Evolutionary conservation across 164 flowering plant species (phyloP), one percentile per base, ranked within the genome.

Genomic region (Aristolochia californica): DNA sequence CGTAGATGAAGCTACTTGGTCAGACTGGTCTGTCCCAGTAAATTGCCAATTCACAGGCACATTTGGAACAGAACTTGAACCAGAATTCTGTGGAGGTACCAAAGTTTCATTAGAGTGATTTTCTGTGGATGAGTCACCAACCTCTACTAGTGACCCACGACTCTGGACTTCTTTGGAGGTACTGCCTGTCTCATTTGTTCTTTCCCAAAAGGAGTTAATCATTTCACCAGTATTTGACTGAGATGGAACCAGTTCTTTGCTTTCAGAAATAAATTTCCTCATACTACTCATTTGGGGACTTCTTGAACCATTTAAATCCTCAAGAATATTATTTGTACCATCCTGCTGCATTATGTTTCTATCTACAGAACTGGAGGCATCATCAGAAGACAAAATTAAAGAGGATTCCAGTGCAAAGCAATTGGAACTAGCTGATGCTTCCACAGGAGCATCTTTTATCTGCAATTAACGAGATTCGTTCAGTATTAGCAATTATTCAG

Each of bases 381-480:
- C 45, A 55, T 59, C 73, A 11, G 72, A 17, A 40, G 62, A 59
- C 26, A 62, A 48, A 26, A 64, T 14, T 18, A 61, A 55, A 48
- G 62, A 58, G 44, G 69, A 51, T 18, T 65, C 74, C 66, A 66
- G 68, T 24, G 30, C 28, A 28, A 66, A 58, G 44, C 64, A 62
- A 38, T 54, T 67, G 40, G 62, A 45, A 52, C 64, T 62, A 65
- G 44, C 53, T 57, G 45, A 60, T 53, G 53, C 64, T 48, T 62
- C 75, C 38, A 65, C 51, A 66, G 79, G 59, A 64, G 56, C 67
- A 21, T 67, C 69, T 53, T 62, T 51, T 57, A 51, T 43, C 50
- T 66, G 71, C 57, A 60, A 63, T 28, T 75, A 62, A 72, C n/a
- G n/a, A n/a, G n/a, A n/a, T n/a, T 62, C 58, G 22, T 82, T 74